Evolutionary conservation across 768 basidiomycete genomes (phyloP).

Genomic region (Tricholomella constricta): DNA sequence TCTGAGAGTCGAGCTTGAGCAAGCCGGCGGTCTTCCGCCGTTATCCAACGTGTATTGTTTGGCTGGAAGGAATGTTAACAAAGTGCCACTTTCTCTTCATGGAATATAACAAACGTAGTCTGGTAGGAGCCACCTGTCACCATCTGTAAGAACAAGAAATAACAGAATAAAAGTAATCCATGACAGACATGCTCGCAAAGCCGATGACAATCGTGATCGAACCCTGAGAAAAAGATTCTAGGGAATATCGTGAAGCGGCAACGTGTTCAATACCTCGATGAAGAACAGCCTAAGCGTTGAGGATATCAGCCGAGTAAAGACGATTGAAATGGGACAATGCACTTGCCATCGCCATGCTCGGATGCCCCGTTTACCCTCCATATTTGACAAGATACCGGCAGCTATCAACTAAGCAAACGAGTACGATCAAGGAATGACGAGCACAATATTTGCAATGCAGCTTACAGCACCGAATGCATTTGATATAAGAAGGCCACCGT

Average conservation of each 20-base stretch:
- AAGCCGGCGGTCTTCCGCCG: slow-evolving; percentile 49
- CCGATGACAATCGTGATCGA: slow-evolving; percentile 63
- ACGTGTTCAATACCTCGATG: slow-evolving; percentile 50
- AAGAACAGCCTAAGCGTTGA: slow-evolving; percentile 58
- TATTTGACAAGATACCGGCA: slow-evolving; percentile 68
- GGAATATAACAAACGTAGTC: slow-evolving; percentile 49
- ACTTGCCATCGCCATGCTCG: slow-evolving; percentile 70
- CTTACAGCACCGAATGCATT: slow-evolving; percentile 69
- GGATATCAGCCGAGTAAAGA: neutral
- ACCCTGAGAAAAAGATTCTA: slow-evolving; percentile 41
- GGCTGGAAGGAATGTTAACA: slow-evolving; percentile 38
- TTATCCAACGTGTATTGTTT: slow-evolving; percentile 63
- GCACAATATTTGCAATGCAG: neutral
- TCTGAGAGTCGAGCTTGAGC: slow-evolving; percentile 69
- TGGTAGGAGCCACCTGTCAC: slow-evolving; percentile 53
- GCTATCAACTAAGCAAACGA: slow-evolving; percentile 54
- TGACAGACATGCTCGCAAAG: slow-evolving; percentile 50
- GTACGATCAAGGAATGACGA: neutral
- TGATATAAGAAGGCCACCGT: slow-evolving; percentile 59
- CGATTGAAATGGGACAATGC: neutral
- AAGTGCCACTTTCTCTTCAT: neutral
- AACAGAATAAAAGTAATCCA: neutral
- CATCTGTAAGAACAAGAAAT: neutral
- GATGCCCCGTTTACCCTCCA: slow-evolving; percentile 70
- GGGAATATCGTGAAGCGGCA: neutral